These are phyloP conservation scores for Fusarium phyllophilum DNA, from an alignment of 2,329 filamentous ascomycete species.

Conservation along the genomic window DNA sequence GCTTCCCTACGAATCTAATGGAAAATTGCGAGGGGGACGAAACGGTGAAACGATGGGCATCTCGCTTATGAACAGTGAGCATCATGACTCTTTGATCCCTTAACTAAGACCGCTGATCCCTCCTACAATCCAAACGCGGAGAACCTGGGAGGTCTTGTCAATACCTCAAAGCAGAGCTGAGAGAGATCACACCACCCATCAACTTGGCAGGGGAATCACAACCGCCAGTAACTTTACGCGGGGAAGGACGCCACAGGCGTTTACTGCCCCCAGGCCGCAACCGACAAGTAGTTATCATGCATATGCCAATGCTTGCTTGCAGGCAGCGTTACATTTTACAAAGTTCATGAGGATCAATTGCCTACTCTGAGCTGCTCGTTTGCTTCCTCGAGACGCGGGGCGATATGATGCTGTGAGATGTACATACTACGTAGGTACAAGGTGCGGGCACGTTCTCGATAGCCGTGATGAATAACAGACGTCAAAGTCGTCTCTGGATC, in stretches of 20 bases:
- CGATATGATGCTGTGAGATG: not conserved
- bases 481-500: conserved; percentile 18
- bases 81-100: conserved; percentile 24
- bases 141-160: conserved; percentile 13
- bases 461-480: conserved; percentile 6
- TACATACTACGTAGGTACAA: not conserved
- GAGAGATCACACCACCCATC: conserved; percentile 34
- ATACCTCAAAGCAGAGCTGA: conserved; percentile 8
- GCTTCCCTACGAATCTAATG: conserved; percentile 2
- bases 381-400: not conserved
- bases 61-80: conserved; percentile 20
- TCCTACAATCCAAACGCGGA: conserved; percentile 21
- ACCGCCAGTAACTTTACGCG: conserved; percentile 26
- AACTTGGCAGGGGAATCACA: conserved; percentile 37
- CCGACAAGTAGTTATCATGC: conserved; percentile 8
- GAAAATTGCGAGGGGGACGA: not conserved
- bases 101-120: conserved; percentile 20
- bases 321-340: conserved; percentile 22
- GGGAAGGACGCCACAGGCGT: conserved; percentile 27
- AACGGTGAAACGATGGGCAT: not conserved
- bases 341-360: conserved; percentile 7
- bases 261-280: conserved; percentile 9
- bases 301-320: conserved; percentile 17
- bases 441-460: not conserved
- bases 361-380: not conserved